These are phyloP conservation scores for Cenchrus americanus DNA, from an alignment of 176 grass and related monocot species.

Conservation along the genomic window DNA sequence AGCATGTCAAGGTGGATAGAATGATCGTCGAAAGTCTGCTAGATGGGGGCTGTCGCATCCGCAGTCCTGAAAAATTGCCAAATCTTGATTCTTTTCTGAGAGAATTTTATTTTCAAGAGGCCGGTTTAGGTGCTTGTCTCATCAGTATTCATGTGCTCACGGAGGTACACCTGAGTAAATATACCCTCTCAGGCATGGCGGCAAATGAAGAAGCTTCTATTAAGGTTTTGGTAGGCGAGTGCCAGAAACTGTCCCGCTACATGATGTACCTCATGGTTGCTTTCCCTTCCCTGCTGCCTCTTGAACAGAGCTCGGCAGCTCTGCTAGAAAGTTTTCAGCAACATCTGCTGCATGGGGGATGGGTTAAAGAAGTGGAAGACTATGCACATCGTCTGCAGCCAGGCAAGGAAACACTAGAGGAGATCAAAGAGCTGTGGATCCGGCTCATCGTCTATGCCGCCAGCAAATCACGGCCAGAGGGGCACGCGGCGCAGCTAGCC, in stretches of 20 bases:
- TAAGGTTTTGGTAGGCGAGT: background rate
- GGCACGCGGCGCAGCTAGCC: background rate
- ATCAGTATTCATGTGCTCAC: background rate
- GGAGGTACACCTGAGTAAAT: background rate
- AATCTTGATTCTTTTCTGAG: too few relatives aligned
- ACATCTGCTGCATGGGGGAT: rapidly evolving
- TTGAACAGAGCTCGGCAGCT: background rate
- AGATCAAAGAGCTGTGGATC: background rate
- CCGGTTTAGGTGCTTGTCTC: background rate
- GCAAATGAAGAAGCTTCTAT: background rate
- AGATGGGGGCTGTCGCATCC: too few relatives aligned
- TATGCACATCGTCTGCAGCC: too few relatives aligned
- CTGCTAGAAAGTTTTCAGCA: background rate
- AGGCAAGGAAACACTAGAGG: background rate
- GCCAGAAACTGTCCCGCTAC: constrained; percentile 14
- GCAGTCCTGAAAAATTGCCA: too few relatives aligned
- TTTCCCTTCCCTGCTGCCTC: background rate
- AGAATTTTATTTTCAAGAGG: too few relatives aligned
- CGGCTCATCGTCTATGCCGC: background rate
- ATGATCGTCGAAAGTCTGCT: background rate
- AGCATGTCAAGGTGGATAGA: background rate
- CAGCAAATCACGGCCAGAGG: background rate
- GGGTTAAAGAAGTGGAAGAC: background rate
- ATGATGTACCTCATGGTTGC: background rate
- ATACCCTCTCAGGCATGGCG: background rate